Evolutionary conservation across 2,329 filamentous ascomycete genomes (phyloP).

Genomic region (Trichoderma brevicompactum): DNA sequence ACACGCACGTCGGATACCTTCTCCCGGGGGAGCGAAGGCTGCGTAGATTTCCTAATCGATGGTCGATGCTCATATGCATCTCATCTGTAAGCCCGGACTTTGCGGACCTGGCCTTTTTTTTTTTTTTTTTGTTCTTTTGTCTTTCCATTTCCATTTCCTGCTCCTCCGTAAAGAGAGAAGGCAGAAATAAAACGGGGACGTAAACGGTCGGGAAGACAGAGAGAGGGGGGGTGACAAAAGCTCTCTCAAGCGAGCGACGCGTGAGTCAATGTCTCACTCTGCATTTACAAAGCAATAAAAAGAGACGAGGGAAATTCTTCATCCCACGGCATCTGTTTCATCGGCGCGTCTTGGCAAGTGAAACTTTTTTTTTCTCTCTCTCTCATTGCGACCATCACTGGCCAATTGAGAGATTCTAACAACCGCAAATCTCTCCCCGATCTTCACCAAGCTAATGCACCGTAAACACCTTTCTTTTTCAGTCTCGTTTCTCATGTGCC

Average conservation of each 20-base stretch:
- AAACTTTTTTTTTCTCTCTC: not conserved
- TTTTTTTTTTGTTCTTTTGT: not conserved
- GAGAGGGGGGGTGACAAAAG: not conserved
- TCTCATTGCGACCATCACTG: not conserved
- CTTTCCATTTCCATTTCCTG: not conserved
- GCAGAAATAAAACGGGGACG: not conserved
- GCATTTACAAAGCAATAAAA: not conserved
- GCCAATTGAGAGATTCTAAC: too few relatives aligned
- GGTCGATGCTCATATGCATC: slow-evolving; percentile 25
- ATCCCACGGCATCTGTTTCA: slow-evolving; percentile 6
- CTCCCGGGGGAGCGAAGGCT: not conserved
- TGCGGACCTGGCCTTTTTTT: not conserved
- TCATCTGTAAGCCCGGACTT: not conserved
- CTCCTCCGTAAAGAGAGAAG: not conserved
- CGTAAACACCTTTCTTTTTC: not conserved
- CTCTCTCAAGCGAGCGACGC: not conserved
- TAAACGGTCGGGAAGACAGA: not conserved
- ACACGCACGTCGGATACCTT: not conserved
- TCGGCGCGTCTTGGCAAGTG: not conserved
- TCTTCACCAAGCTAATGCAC: slow-evolving; percentile 7
- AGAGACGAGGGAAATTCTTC: not conserved
- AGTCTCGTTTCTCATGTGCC: not conserved
- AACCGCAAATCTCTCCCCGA: not conserved
- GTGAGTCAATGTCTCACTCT: slow-evolving; percentile 9
- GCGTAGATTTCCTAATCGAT: not conserved